Evolutionary conservation across 129 eudicot genomes (phyloP), one percentile per base, ranked within the genome.

Genomic region (Lonicera japonica): DNA sequence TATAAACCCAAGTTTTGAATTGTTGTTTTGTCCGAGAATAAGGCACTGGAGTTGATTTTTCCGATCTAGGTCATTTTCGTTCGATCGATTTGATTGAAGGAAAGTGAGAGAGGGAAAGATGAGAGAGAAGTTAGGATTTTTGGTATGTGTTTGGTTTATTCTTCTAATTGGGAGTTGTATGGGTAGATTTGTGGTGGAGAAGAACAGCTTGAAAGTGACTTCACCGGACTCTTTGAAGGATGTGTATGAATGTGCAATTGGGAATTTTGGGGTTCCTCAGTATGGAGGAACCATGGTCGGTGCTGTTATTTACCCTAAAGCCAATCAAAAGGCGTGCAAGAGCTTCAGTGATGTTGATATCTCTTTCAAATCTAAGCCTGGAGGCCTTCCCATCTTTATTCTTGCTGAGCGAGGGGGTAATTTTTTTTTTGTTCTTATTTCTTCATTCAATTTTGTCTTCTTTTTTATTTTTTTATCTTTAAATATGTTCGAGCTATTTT

Each of bases 391-490:
- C 14, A 69, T 85, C 58, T 85, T 89, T 70, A 75, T 89, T 55
- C 97, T 89, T 65, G 88, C 71, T 15, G 97, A 89, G 67, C 82
- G 97, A 16, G 97, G 97, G 41, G 95, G 97, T 89, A 74, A 74
- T 16, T 13, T 14, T 4, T 43, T 43, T 4, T 34, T 34, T 34
- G 20, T 16, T 58, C 10, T 34, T 56, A 56, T 13, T 56, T 1
- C 3, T 56, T 56, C 60, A 24, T 11, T 12, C 1, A 14, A 18
- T 7, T 14, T n/a, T n/a, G n/a, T n/a, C n/a, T n/a, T n/a, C n/a
- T n/a, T n/a, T n/a, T n/a, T n/a, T 21, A 12, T 20, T 21, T 21
- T 12, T 11, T 54, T 54, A 11, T 24, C 16, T 54, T 13, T 5
- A 19, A 25, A 15, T 45, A 45, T 3, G 10, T 45, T 12, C 51